phyloP scores from a whole-genome alignment of 371 early-diverging fungal genomes.

The Parasitella parasitica region DNA sequence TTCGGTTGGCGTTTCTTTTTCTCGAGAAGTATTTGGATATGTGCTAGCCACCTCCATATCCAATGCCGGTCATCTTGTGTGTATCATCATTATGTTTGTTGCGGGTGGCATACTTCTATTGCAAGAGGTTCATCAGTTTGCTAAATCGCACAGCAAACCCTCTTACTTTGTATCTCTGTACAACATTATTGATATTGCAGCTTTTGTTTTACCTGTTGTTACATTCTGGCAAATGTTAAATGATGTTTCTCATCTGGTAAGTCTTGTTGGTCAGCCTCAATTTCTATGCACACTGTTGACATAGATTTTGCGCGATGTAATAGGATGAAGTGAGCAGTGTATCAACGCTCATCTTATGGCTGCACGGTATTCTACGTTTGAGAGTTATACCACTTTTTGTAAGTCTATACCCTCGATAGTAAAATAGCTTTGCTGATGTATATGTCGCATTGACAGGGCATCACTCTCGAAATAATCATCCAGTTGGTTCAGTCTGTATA shows the following conservation, averaged over 20 bases:
- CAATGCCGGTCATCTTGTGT: background rate
- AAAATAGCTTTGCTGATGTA: no score
- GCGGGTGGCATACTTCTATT: background rate
- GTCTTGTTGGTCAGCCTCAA: no score
- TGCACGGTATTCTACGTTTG: slow-evolving; percentile 5
- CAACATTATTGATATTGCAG: slow-evolving; percentile 6
- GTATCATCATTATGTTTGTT: slow-evolving; percentile 1
- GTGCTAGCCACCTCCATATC: background rate
- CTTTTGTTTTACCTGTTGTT: background rate
- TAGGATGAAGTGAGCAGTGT: slow-evolving; percentile 10
- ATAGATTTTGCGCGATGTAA: background rate
- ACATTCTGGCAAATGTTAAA: background rate
- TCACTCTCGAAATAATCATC: slow-evolving; percentile 9
- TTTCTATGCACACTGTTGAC: no score
- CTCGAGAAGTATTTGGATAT: slow-evolving; percentile 2
- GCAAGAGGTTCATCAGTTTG: slow-evolving; percentile 4
- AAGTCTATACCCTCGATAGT: background rate
- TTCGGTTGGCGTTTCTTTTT: background rate
- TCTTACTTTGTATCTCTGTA: slow-evolving; percentile 4
- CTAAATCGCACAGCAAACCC: background rate
- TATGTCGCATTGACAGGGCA: no score
- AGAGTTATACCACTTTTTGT: slow-evolving; percentile 5
- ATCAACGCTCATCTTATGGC: slow-evolving; percentile 2
- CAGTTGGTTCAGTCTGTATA: slow-evolving; percentile 1
- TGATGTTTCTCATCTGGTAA: background rate